Base-by-base conservation (phyloP, 352 stramenopile genomes). In the Globisporangium spiculum region DNA sequence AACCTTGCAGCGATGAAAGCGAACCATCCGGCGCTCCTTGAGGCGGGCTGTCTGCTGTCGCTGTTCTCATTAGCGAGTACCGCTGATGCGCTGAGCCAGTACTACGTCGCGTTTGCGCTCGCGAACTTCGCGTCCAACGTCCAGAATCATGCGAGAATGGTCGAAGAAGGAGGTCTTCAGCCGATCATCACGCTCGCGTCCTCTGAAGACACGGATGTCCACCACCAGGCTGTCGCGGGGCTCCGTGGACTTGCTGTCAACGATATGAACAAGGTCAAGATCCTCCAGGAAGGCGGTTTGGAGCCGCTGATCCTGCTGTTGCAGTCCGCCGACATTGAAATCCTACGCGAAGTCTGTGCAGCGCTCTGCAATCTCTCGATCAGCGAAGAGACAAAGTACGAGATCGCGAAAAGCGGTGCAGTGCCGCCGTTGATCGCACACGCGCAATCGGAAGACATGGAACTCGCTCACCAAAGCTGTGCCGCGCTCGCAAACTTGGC, bases 371-470 rank as follows among this genome's bases (percentile, higher is more conserved):
- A 99, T 75, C 80, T 99, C 32, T 98, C 94, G 6, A 77, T 98
- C 38, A 94, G 88, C 36, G 96, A 98, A 60, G 96, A 99, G 72
- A 99, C 97, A 71, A 99, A 99, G 75, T 98, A 98, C 68, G 97
- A 99, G 74, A 97, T 99, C 44, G 87, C 91, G 20, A 99, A 98
- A 71, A 97, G 84, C 58, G 96, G 96, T 3, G 91, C 90, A 4
- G 86, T 99, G 16, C 64, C 87, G 14, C 88, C 93, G 22, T 79
- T 99, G 2, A 95, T 99, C 38, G 77, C 82, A 5, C 90, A 97
- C 50, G 94, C 96, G 12, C 87, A 98, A 71, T 97, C 84, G 7
- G 94, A 98, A 71, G 96, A 99, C 73, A 95, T 97, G 81, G 79
- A 94, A 38, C 79, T 99, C 5, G 84, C 95, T 1, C 85, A 83